Base-by-base conservation (phyloP, 129 eudicot genomes). In the Helianthus annuus region DNA sequence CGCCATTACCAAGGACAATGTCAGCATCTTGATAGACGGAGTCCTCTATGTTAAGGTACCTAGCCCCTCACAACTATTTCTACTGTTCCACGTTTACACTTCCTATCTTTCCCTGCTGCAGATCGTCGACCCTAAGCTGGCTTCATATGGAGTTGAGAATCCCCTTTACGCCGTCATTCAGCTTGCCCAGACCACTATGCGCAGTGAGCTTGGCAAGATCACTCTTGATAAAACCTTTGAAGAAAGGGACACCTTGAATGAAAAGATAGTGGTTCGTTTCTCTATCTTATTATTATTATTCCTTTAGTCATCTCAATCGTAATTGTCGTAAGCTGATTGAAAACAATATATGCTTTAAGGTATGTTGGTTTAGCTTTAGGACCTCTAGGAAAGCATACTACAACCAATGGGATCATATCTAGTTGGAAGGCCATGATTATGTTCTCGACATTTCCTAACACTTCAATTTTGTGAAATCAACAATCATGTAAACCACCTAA, bases 121-220 rank as follows among this genome's bases (percentile, higher is more conserved):
- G 98, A 85, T 90, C 57, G 82, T 84, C 59, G 97, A 94, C 76
- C 92, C 99, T 5, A 69, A 73, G 65, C 67, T 88, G 82, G 97
- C 97, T 10, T 94, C 99, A 0, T 94, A 94, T 70, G 97, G 99
- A 1, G 96, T 90, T 22, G 92, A 90, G 73, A 88, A 90, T 73
- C 97, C 92, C 5, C 73, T 90, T 10, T 88, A 78, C 82, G 99
- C 97, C 0, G 93, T 94, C 38, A 86, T 85, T 73, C 99, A 90
- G 78, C 92, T 94, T 22, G 97, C 99, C 8, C 99, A 94, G 78
- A 90, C 97, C 17, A 88, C 95, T 46, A 94, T 94, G 99, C 90
- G 97, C n/a, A 94, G 99, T 83, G 97, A 88, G 76, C 88, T 94
- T 56, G 97, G 99, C 68, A 94, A 94, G 74, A 90, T 94, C 76